Evolutionary conservation across 257 asterid species (phyloP), one percentile per base, ranked within the genome.

Genomic region (Solanum medicagineum): DNA sequence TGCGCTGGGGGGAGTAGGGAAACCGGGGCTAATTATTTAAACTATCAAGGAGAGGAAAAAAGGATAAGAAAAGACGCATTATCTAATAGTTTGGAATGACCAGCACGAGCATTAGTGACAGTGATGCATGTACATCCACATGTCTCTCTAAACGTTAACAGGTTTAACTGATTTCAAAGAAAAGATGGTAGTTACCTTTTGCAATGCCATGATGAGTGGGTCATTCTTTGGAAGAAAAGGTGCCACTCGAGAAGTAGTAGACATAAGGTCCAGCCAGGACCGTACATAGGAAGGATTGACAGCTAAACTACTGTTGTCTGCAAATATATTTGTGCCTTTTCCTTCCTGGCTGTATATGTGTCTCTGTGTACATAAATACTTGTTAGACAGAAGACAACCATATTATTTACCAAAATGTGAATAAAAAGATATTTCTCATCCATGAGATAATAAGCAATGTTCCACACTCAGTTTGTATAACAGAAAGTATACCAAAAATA

Each of bases 231-330:
- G 82, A 82, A 94, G 93, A 87, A 90, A 95, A 80, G 98, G 98
- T 44, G 97, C 97, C 84, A 92, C 94, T 81, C 98, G 91, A 81
- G 99, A 97, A 40, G 98, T 92, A 82, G 93, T 90, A 7, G 98
- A 95, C 90, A 97, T 88, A 88, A 91, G 93, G 86, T 91, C 90
- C 83, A 94, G 88, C 99, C 99, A 97, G 2, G 98, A 92, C 53
- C 90, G 93, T 77, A 95, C 87, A 73, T 97, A 93, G 84, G 91
- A 93, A 86, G 98, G 97, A 89, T 93, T 97, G 84, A 94, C 88
- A 22, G 98, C 94, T 89, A 95, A 93, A 86, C 96, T 94, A 91
- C 98, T 92, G 65, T 86, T 85, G 87, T 93, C 98, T 63, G 99
- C 93, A 89, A 97, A 97, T 88, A 97, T 88, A 65, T 91, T 88